These are phyloP conservation scores for Penicillium malachiteum DNA, from an alignment of 495 filamentous ascomycete species.

Conservation along the genomic window DNA sequence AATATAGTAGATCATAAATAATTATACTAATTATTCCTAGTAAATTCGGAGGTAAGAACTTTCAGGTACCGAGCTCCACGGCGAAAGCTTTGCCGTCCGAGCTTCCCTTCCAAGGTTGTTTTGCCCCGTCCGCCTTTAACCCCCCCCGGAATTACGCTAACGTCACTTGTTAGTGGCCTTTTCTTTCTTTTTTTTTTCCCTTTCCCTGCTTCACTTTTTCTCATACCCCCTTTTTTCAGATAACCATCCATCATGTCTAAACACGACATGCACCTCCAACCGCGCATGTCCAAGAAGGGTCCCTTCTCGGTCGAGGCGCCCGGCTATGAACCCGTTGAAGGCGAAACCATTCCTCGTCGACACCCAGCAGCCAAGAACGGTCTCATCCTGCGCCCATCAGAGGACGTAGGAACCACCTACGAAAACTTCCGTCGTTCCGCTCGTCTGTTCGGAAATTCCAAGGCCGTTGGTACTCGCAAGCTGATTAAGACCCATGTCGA, in stretches of 20 bases:
- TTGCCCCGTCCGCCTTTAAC: not conserved
- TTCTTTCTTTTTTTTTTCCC: not conserved
- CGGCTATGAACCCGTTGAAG: constrained; percentile 65
- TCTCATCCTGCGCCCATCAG: constrained; percentile 62
- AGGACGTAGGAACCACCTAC: constrained; percentile 77
- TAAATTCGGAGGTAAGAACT: too few relatives aligned
- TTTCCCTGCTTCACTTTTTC: not conserved
- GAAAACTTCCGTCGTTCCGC: constrained; percentile 81
- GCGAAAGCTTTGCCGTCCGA: constrained; percentile 2
- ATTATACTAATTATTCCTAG: too few relatives aligned
- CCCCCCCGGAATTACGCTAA: not conserved
- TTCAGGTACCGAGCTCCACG: too few relatives aligned
- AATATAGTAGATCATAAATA: too few relatives aligned
- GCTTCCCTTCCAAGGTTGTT: constrained; percentile 6
- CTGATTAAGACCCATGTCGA: constrained; percentile 85
- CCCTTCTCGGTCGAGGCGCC: constrained; percentile 83
- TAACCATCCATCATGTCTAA: constrained; percentile 29
- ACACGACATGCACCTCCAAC: constrained; percentile 57
- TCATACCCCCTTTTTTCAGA: constrained; percentile 10
- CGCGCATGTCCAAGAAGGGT: constrained; percentile 54
- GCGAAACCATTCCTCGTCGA: constrained; percentile 89
- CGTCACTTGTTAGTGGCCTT: not conserved
- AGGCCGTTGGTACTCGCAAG: constrained; percentile 76
- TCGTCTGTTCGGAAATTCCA: constrained; percentile 82
- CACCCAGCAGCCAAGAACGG: constrained; percentile 69